Percentiles rank a stretch among this genome's conserved stretches.
Conservation (phyloP, 2,329 filamentous ascomycete species). For the Alternaria angustiovoidea region DNA sequence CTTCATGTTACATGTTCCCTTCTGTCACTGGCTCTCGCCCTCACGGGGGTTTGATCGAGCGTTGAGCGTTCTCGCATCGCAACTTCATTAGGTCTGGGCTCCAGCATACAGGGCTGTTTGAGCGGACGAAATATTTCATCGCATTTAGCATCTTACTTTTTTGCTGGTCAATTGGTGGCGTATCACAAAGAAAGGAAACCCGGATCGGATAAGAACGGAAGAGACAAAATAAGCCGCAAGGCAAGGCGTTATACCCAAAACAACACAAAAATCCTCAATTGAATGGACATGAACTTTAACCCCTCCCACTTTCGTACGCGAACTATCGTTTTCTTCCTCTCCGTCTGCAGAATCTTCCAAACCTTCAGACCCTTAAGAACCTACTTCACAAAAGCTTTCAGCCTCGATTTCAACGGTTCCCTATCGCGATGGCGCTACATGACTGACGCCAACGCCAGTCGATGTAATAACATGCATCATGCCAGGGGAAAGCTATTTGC, state of each 20-base stretch:
- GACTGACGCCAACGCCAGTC: background rate
- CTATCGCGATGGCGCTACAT: background rate
- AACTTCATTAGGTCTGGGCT: conserved; percentile 11
- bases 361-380: background rate
- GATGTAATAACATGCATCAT: conserved; percentile 1
- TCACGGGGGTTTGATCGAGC: conserved; percentile 26
- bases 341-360: background rate
- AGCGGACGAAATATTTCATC: conserved; percentile 7
- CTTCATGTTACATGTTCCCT: conserved; percentile 5
- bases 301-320: background rate
- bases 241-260: conserved; percentile 2
- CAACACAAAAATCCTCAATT: background rate
- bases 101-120: conserved; percentile 17
- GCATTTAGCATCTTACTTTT: conserved; percentile 4
- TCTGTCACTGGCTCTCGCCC: conserved; percentile 25
- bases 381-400: background rate
- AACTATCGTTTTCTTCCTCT: background rate
- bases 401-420: background rate
- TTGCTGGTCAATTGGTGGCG: conserved; percentile 1
- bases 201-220: background rate
- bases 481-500: background rate
- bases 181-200: background rate
- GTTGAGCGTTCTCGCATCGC: conserved; percentile 18
- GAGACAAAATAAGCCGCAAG: conserved; percentile 1
- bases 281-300: background rate